Evolutionary conservation across 2,329 filamentous ascomycete genomes (phyloP).

Genomic region (Arthrobotrys sphaeroides): DNA sequence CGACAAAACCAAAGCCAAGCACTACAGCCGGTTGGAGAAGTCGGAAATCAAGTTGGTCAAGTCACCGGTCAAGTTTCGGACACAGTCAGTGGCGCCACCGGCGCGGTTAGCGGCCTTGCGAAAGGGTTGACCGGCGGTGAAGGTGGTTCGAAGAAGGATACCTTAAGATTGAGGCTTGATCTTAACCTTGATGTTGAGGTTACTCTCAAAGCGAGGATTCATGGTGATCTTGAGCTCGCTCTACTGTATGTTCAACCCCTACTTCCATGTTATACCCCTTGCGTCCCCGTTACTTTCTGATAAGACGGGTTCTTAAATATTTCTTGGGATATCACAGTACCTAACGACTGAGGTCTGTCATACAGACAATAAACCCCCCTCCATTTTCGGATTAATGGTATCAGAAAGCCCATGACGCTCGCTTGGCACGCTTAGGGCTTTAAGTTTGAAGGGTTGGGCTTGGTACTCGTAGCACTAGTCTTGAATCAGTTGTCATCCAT

Average conservation of each 20-base stretch:
- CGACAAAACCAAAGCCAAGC: constrained; percentile 44
- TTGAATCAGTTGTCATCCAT: no score
- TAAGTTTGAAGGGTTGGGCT: no score
- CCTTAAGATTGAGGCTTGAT: constrained; percentile 76
- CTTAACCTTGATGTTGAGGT: constrained; percentile 85
- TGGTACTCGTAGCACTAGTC: no score
- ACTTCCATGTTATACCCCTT: neutral
- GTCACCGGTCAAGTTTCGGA: constrained; percentile 54
- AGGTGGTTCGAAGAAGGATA: constrained; percentile 67
- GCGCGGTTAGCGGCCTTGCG: constrained; percentile 52
- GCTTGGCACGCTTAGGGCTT: no score
- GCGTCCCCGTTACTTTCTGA: constrained; percentile 31
- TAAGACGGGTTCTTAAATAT: constrained; percentile 51
- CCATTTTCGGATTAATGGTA: neutral
- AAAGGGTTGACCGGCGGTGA: constrained; percentile 49
- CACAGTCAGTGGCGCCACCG: constrained; percentile 48
- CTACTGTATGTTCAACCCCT: constrained; percentile 70
- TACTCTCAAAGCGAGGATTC: constrained; percentile 83
- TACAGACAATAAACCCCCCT: constrained; percentile 46
- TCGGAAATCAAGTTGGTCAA: constrained; percentile 49
- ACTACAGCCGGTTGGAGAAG: constrained; percentile 38
- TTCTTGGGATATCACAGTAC: constrained; percentile 47
- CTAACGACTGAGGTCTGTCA: constrained; percentile 48
- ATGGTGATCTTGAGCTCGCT: constrained; percentile 82
- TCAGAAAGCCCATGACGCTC: neutral